Conservation (phyloP, 2,329 filamentous ascomycete species). For the Alternaria gansuensis region DNA sequence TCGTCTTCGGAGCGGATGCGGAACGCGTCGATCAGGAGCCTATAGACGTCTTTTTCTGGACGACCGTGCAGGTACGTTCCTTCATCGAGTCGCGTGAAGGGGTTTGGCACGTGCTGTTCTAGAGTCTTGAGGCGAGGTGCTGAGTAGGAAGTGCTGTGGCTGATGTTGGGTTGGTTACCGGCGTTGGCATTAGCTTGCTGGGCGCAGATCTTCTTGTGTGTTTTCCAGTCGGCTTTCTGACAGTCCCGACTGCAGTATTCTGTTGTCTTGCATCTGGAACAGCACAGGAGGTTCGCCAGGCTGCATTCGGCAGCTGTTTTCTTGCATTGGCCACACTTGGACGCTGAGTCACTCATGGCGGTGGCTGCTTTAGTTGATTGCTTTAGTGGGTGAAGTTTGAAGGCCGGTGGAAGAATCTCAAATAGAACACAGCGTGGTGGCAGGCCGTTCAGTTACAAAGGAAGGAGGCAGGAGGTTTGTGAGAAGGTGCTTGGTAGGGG, state of each 20-base stretch:
- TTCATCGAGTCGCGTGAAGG: slow-evolving; percentile 35
- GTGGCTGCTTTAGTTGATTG: background rate
- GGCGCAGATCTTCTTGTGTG: slow-evolving; percentile 46
- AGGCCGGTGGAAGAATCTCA: background rate
- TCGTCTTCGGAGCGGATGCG: slow-evolving; percentile 39
- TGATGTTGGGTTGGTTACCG: slow-evolving; percentile 8
- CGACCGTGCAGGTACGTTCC: slow-evolving; percentile 40
- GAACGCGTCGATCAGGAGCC: slow-evolving; percentile 45
- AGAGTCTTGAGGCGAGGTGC: slow-evolving; percentile 20
- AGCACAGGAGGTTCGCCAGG: slow-evolving; percentile 29
- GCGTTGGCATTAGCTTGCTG: slow-evolving; percentile 4
- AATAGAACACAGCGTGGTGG: background rate
- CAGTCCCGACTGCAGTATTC: slow-evolving; percentile 49
- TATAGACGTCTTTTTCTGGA: slow-evolving; percentile 38
- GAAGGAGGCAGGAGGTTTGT: background rate
- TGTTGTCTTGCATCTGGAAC: slow-evolving; percentile 41
- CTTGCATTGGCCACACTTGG: slow-evolving; percentile 27
- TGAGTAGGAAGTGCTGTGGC: slow-evolving; percentile 13
- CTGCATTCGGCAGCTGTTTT: slow-evolving; percentile 27
- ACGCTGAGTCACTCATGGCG: background rate
- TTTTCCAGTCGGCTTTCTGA: slow-evolving; percentile 47
- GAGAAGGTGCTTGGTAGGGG: no score
- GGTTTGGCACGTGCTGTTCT: slow-evolving; percentile 31
- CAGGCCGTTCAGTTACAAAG: background rate
- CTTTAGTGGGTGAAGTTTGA: background rate